Evolutionary conservation across 345 rosid species (phyloP), one percentile per base, ranked within the genome.

Genomic region (Rhodamnia argentea): DNA sequence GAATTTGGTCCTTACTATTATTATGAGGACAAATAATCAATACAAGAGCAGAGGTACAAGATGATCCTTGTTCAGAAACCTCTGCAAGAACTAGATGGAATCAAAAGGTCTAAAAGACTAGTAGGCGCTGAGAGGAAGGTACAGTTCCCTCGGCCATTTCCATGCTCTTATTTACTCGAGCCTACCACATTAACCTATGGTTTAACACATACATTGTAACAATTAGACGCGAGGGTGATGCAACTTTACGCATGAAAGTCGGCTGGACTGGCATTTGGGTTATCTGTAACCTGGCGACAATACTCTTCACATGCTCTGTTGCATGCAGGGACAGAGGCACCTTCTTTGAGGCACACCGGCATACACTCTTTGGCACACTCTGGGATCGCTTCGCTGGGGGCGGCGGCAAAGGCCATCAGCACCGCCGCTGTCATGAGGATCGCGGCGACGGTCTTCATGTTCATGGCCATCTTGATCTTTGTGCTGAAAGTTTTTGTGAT

Each of bases 321-420:
- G 14, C 86, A 85, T 14, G 59, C 82, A 42, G 82, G 5, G 51
- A 64, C 53, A 82, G 20, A 29, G 37, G 52, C 56, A 47, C 26
- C 82, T 23, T 85, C 55, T 23, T 51, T 29, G 56, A 85, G 82
- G 86, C 86, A 85, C 40, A 85, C 86, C 3, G 86, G 86, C 82
- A 85, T 85, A 50, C 86, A 85, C 47, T 32, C 14, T 44, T 85
- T 64, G 42, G 50, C 59, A 11, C 86, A 85, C 44, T 85, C 59
- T 0, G 50, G 20, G 44, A 64, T 18, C 5, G 37, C 82, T 44
- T 84, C 44, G 7, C 56, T 15, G 9, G 86, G 15, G 18, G 40
- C 23, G 15, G 55, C 13, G 1, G 86, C 23, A 14, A 27, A 70
- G 23, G 86, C 82, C 82, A 85, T 64, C 82, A 85, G 82, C 57